These are phyloP conservation scores for Alternaria sp. DNA, from an alignment of 2,329 filamentous ascomycete genomes.

Conservation along the genomic window DNA sequence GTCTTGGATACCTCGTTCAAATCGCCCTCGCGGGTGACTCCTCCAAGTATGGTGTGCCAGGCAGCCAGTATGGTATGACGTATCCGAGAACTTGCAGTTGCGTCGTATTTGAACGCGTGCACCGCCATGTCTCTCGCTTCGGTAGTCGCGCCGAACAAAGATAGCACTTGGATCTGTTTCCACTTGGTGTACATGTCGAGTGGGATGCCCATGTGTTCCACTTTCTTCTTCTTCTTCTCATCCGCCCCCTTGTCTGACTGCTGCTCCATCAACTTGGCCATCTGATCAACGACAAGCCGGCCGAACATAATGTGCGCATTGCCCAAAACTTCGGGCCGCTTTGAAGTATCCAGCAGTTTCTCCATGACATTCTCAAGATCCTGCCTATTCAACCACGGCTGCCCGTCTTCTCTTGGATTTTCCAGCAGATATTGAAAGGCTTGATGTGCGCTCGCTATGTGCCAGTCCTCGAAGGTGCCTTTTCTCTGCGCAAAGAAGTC, in stretches of 20 bases:
- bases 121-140: constrained; percentile 38
- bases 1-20: constrained; percentile 67
- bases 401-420: constrained; percentile 29
- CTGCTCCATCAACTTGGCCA: constrained; percentile 19
- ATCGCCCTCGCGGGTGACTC: constrained; percentile 68
- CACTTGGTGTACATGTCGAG: constrained; percentile 13
- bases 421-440: constrained; percentile 69
- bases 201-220: constrained; percentile 5
- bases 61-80: constrained; percentile 6
- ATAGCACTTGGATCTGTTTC: constrained; percentile 30
- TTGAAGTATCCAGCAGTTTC: constrained; percentile 21
- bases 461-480: constrained; percentile 37
- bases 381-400: constrained; percentile 42
- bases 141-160: constrained; percentile 32
- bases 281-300: constrained; percentile 46
- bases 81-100: constrained; percentile 2
- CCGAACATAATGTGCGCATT: constrained; percentile 53
- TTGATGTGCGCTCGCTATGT: constrained; percentile 64
- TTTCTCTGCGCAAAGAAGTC: constrained; percentile 39
- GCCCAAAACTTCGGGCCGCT: constrained; percentile 49
- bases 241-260: background rate
- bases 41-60: constrained; percentile 60
- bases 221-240: background rate
- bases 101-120: constrained; percentile 19
- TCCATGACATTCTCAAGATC: constrained; percentile 27